Conservation (phyloP, 2,329 filamentous ascomycete species). For the Hypoxylon sp. region DNA sequence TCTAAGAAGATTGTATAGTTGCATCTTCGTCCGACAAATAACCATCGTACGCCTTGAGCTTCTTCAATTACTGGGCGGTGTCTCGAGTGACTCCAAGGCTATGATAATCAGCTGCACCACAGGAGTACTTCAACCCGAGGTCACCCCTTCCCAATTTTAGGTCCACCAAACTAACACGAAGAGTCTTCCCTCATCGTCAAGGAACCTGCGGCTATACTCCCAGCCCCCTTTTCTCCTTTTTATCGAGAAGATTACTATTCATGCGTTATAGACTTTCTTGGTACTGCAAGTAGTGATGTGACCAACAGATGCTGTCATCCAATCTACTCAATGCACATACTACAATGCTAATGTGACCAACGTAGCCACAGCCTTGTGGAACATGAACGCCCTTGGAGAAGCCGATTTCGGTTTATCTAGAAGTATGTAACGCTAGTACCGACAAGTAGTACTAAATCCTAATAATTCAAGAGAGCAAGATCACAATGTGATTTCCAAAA, state of each 20-base stretch:
- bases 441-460: background rate
- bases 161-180: constrained; percentile 9
- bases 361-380: constrained; percentile 6
- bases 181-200: background rate
- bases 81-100: background rate
- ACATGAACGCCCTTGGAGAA: background rate
- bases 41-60: background rate
- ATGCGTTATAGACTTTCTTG: background rate
- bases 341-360: background rate
- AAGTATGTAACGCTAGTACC: background rate
- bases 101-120: background rate
- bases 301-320: background rate
- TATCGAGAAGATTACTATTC: background rate
- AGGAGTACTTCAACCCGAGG: constrained; percentile 3
- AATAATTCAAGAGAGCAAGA: background rate
- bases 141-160: background rate
- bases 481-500: background rate
- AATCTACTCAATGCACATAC: background rate
- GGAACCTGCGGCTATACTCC: background rate
- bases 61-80: background rate
- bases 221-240: too few relatives aligned
- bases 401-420: background rate
- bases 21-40: constrained; percentile 7
- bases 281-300: background rate
- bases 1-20: constrained; percentile 14